Evolutionary conservation across 495 filamentous ascomycete genomes (phyloP), one percentile per base, ranked within the genome.

Genomic region (Lasiosphaeris hirsuta): DNA sequence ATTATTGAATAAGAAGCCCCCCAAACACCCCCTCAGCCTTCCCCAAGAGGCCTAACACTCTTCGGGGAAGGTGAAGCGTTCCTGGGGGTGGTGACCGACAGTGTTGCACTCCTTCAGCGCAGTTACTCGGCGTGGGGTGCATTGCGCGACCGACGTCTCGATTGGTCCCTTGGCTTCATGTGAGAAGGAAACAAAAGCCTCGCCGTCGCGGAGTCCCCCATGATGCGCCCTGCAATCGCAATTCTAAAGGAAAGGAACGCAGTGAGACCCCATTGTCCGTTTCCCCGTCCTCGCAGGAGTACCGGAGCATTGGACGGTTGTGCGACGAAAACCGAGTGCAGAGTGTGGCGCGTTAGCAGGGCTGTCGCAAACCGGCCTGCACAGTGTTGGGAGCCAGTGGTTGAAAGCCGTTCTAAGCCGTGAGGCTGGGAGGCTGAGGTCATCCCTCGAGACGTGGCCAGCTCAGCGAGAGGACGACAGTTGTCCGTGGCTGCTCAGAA

Each of bases 341-440:
- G 23, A 2, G 5, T 30, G 23, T 30, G 23, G 23, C 23, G 23
- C 23, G 23, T 30, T 30, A 2, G 23, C 23, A 30, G 23, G 23
- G 23, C 23, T 30, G 23, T 5, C 5, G 23, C 23, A 5, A 30
- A 5, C 23, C 23, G 23, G 23, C 23, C 5, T 30, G 23, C 23
- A 30, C 23, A 30, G 23, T 30, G 23, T 30, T 30, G 14, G 39
- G 9, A 41, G 9, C 39, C 3, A 41, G 39, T 53, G 19, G 41
- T 51, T 50, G 54, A 36, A 50, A 57, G 2, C 23, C 54, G 54
- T 57, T 50, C 36, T 35, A 48, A 41, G 41, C 19, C 17, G 40
- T n/a, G 43, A 44, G 55, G 38, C 54, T 36, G 38, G 49, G 60
- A 54, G 54, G 59, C 54, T 49, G 54, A 58, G 50, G 43, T 62